These are phyloP conservation scores for Hygrophila difformis DNA, from an alignment of 257 asterid species.

Conservation along the genomic window DNA sequence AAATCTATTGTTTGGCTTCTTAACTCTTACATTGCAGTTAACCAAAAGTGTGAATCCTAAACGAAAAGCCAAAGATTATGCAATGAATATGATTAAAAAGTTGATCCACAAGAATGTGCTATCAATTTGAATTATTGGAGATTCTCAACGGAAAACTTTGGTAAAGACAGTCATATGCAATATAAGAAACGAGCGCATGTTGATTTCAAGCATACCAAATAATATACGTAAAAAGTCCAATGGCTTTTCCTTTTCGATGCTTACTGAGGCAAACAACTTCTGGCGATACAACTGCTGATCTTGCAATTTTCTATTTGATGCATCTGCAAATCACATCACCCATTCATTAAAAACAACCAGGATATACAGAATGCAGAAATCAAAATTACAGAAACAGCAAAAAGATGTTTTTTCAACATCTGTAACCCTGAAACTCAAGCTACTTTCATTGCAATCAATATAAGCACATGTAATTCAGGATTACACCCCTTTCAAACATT, in stretches of 20 bases:
- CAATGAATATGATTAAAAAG: background rate
- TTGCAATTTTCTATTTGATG: slow-evolving; percentile 42
- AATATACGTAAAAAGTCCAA: slow-evolving; percentile 68
- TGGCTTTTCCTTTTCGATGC: slow-evolving; percentile 52
- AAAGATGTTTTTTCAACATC: background rate
- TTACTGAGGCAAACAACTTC: slow-evolving; percentile 61
- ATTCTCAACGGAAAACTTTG: background rate
- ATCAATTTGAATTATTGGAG: background rate
- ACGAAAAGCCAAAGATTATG: slow-evolving; percentile 1
- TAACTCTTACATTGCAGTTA: background rate
- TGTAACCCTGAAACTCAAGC: slow-evolving; percentile 7
- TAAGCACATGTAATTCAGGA: background rate
- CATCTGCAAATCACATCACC: slow-evolving; percentile 47
- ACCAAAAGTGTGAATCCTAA: background rate
- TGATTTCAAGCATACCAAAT: slow-evolving; percentile 39
- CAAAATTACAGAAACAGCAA: background rate
- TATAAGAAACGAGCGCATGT: background rate
- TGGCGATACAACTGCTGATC: slow-evolving; percentile 36
- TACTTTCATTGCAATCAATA: background rate
- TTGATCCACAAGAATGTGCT: too few relatives aligned
- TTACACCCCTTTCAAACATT: background rate
- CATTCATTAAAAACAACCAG: slow-evolving; percentile 14
- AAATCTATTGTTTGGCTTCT: background rate
- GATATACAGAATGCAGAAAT: slow-evolving; percentile 6
- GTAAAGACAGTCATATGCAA: slow-evolving; percentile 6